These are phyloP conservation scores for Fusarium algeriense DNA, from an alignment of 2,329 filamentous ascomycete species.

Conservation along the genomic window DNA sequence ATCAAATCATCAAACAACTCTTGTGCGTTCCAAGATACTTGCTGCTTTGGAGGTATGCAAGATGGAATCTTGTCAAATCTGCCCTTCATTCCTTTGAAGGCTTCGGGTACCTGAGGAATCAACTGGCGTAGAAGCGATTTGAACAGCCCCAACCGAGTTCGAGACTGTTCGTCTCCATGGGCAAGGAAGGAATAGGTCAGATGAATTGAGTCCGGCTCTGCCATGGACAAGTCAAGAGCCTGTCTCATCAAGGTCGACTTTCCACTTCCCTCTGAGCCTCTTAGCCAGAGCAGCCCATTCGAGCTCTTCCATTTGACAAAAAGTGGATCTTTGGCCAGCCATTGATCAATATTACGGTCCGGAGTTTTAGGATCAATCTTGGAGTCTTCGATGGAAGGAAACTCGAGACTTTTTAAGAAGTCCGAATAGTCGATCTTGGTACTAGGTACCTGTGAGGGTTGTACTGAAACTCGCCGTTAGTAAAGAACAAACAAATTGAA, in stretches of 20 bases:
- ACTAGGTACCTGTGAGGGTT: not conserved
- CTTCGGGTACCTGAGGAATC: not conserved
- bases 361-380: not conserved
- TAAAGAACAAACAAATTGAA: rapidly evolving
- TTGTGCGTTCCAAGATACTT: not conserved
- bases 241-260: conserved; percentile 10
- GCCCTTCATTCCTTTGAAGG: not conserved
- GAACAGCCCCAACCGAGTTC: not conserved
- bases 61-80: conserved; percentile 1
- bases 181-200: not conserved
- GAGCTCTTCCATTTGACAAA: not conserved
- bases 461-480: not conserved
- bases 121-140: not conserved
- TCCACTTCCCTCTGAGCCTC: conserved; percentile 1
- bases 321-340: not conserved
- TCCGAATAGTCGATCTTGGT: not conserved
- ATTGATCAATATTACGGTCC: not conserved
- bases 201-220: not conserved
- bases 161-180: not conserved
- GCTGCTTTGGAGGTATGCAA: not conserved
- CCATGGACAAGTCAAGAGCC: not conserved
- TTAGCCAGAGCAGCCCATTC: not conserved
- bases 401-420: not conserved
- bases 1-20: not conserved
- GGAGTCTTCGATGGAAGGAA: not conserved